Evolutionary conservation across 768 basidiomycete genomes (phyloP), one percentile per base, ranked within the genome.

Genomic region (Saitozyma podzolica): DNA sequence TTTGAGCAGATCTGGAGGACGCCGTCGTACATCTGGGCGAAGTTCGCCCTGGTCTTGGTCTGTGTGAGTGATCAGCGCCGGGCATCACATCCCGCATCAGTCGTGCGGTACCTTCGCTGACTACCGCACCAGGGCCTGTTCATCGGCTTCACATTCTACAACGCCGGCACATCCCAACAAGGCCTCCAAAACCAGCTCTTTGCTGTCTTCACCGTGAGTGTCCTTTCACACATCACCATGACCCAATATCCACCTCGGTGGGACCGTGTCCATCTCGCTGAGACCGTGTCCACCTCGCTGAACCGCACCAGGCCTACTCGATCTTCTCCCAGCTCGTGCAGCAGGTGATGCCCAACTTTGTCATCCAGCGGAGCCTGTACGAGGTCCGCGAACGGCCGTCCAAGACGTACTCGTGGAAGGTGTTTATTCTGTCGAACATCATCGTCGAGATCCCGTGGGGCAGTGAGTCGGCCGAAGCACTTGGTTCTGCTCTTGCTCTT

Each of bases 1-100:
- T 80, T 78, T 64, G 76, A 80, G 63, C 70, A 81, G 65, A 80
- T 79, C 66, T 81, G 80, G 79, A 66, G 82, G 17, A 79, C 80
- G 43, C 74, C 79, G 5, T 76, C 73, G 9, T 83, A 82, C 64
- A 70, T 81, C 63, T 81, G 70, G 66, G 74, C 77, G 58, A 82
- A 82, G 65, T 59, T 80, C 20, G 66, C 77, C 52, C 68, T 80
- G 7, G 64, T 64, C 48, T 59, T 74, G 19, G 45, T 65, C 8
- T 62, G 63, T 4, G 73, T 73, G 47, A 66, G 72, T 70, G 20
- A 56, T 16, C 29, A 29, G 8, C 39, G 48, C 10, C 40, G 2
- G 29, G 29, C 29, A 29, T 29, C 29, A 5, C 29, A 52, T 9
- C 55, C 57, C n/a, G 45, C 45, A 11, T 47, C 45, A 17, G n/a